These are phyloP conservation scores for Cornus kousa DNA, from an alignment of 148 eudicot species.

Conservation along the genomic window DNA sequence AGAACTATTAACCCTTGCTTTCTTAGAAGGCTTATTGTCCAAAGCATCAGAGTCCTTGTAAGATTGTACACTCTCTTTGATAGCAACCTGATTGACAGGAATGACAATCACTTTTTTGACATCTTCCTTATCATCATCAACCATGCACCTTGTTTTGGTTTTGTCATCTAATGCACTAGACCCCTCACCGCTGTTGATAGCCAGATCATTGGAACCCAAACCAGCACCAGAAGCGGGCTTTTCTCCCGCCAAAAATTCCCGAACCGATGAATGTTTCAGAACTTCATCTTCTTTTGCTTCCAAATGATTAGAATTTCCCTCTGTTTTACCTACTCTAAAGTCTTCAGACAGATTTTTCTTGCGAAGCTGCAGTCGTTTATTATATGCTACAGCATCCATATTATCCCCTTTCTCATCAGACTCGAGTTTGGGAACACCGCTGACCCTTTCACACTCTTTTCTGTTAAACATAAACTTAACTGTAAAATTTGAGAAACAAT, in stretches of 20 bases:
- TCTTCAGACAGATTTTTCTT: conserved; percentile 12
- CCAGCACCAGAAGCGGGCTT: conserved; percentile 14
- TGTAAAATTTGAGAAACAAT: conserved; percentile 44
- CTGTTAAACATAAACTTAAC: conserved; percentile 64
- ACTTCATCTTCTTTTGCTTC: conserved; percentile 12
- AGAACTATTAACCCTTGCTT: conserved; percentile 12
- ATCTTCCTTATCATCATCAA: conserved; percentile 7
- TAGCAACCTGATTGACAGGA: conserved; percentile 2
- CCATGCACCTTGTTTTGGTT: not conserved
- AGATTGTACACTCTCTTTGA: conserved; percentile 13
- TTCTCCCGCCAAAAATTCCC: not conserved
- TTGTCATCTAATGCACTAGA: conserved; percentile 3
- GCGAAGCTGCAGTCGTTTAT: conserved; percentile 15
- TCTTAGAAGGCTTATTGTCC: conserved; percentile 35
- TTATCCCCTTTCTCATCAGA: conserved; percentile 25
- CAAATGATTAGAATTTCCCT: conserved; percentile 9
- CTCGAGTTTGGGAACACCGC: conserved; percentile 20
- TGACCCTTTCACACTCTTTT: conserved; percentile 24
- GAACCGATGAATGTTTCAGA: conserved; percentile 13
- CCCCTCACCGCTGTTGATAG: conserved; percentile 1
- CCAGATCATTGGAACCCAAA: not conserved
- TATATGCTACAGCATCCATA: conserved; percentile 12
- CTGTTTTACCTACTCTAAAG: conserved; percentile 9
- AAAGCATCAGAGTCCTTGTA: conserved; percentile 18
- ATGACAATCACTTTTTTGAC: not conserved